Evolutionary conservation across 2,329 filamentous ascomycete genomes (phyloP).

Genomic region (Pyrenophora tritici-repentis): DNA sequence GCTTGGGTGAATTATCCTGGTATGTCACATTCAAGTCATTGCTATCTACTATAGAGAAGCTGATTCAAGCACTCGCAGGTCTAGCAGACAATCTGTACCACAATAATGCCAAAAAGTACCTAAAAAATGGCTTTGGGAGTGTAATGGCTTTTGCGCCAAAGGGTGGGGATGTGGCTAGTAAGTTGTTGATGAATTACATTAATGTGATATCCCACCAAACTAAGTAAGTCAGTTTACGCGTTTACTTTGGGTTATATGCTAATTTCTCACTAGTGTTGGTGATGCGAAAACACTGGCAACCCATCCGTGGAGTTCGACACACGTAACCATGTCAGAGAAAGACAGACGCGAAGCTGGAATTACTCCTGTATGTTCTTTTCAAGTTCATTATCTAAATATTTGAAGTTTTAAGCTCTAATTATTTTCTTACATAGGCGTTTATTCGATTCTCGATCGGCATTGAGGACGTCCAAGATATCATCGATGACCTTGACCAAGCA

Average conservation of each 20-base stretch:
- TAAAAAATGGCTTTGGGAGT: conserved; percentile 29
- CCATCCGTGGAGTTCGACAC: conserved; percentile 35
- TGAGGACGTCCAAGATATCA: conserved; percentile 29
- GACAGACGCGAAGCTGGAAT: conserved; percentile 10
- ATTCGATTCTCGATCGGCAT: conserved; percentile 26
- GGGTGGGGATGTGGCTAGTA: not conserved
- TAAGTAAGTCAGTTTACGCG: not conserved
- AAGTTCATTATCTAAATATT: not conserved
- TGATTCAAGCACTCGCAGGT: not conserved
- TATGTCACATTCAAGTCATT: not conserved
- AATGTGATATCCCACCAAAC: not conserved
- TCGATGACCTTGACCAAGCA: conserved; percentile 30
- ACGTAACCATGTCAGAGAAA: conserved; percentile 30
- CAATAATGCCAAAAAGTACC: conserved; percentile 20
- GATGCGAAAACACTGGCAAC: conserved; percentile 40
- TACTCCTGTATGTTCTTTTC: not conserved
- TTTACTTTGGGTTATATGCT: not conserved
- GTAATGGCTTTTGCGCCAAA: conserved; percentile 29
- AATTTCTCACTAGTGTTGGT: conserved; percentile 23
- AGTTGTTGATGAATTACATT: conserved; percentile 1
- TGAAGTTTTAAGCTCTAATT: conserved; percentile 27
- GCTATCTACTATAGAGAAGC: not conserved
- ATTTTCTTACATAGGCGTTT: conserved; percentile 27
- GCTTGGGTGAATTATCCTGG: conserved; percentile 37
- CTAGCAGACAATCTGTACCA: conserved; percentile 28